A percentile compares a stretch with the other conserved stretches of the same genome.
These are phyloP conservation scores for Aspergillus ellipticus DNA, from an alignment of 495 filamentous ascomycete species.

Conservation along the genomic window DNA sequence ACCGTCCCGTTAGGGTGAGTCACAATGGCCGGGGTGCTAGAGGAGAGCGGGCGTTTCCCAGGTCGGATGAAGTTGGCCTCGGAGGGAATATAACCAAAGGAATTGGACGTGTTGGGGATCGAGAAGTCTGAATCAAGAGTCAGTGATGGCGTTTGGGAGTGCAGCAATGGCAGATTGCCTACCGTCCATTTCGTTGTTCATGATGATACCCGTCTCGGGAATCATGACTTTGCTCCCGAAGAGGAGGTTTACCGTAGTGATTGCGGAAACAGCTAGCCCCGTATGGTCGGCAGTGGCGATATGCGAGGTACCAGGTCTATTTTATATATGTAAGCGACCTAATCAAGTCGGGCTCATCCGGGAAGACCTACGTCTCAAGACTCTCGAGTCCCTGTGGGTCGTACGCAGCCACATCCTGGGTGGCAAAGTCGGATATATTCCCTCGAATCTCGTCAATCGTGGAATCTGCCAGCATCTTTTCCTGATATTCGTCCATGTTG, in stretches of 20 bases:
- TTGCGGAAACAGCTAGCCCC: slow-evolving; percentile 69
- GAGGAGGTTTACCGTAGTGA: slow-evolving; percentile 79
- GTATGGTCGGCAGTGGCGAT: slow-evolving; percentile 64
- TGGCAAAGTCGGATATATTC: slow-evolving; percentile 66
- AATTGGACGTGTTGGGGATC: slow-evolving; percentile 70
- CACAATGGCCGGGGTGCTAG: slow-evolving; percentile 74
- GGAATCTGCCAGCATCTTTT: slow-evolving; percentile 57
- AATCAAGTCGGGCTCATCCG: neutral
- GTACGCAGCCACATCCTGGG: slow-evolving; percentile 67
- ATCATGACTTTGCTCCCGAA: slow-evolving; percentile 78
- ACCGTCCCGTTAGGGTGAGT: slow-evolving; percentile 62
- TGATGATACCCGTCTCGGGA: slow-evolving; percentile 77
- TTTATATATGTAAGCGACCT: slow-evolving; percentile 15
- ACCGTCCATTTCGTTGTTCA: slow-evolving; percentile 96
- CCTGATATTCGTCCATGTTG: slow-evolving; percentile 60
- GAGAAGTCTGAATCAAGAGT: slow-evolving; percentile 52
- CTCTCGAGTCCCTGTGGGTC: slow-evolving; percentile 59
- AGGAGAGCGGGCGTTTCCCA: slow-evolving; percentile 76
- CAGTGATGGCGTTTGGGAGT: neutral
- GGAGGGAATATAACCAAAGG: slow-evolving; percentile 78
- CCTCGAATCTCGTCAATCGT: slow-evolving; percentile 55
- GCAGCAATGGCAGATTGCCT: slow-evolving; percentile 8
- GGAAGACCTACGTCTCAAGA: slow-evolving; percentile 50
- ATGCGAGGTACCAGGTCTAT: slow-evolving; percentile 68
- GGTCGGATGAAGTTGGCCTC: slow-evolving; percentile 78